Percentiles rank a stretch among this genome's conserved stretches.
Evolutionary conservation across 2,329 filamentous ascomycete species (phyloP).

Genomic region (Verticillium klebahnii): DNA sequence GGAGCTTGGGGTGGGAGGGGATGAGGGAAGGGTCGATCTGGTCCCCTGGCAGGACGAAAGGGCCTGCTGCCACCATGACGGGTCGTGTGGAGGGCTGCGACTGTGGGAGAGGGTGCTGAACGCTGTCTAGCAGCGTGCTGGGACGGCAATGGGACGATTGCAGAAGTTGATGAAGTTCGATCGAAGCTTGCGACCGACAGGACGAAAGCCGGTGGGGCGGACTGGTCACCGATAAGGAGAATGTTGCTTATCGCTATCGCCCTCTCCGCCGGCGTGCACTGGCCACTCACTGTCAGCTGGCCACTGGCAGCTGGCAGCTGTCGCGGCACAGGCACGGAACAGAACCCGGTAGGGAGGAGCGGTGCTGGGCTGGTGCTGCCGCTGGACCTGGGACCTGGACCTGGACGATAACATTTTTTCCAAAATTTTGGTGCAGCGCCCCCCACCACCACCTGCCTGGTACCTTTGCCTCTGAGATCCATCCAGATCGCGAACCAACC

Average conservation of each 20-base stretch:
- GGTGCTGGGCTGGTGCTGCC: too few species aligned
- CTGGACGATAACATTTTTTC: conserved; percentile 5
- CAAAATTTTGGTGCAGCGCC: conserved; percentile 7
- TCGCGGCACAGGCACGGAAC: too few species aligned
- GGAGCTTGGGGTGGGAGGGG: conserved; percentile 62
- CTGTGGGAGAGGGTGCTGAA: neutral
- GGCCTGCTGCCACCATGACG: conserved; percentile 26
- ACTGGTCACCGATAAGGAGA: neutral
- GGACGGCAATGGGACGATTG: neutral
- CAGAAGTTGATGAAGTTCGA: neutral
- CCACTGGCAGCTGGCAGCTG: neutral
- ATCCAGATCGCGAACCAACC: neutral
- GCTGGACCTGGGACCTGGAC: neutral
- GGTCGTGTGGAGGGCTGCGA: neutral
- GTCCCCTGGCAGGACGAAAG: conserved; percentile 79
- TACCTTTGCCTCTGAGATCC: neutral
- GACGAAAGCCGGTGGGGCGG: neutral
- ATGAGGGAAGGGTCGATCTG: conserved; percentile 60
- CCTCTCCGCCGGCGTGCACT: neutral
- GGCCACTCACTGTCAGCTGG: neutral
- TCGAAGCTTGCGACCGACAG: neutral
- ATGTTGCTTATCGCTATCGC: neutral
- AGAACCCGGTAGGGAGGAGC: too few species aligned
- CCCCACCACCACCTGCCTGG: conserved; percentile 7
- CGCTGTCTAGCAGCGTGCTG: neutral